Base-by-base conservation (phyloP, 1,139 yeast genomes). In the Pichia sp. region DNA sequence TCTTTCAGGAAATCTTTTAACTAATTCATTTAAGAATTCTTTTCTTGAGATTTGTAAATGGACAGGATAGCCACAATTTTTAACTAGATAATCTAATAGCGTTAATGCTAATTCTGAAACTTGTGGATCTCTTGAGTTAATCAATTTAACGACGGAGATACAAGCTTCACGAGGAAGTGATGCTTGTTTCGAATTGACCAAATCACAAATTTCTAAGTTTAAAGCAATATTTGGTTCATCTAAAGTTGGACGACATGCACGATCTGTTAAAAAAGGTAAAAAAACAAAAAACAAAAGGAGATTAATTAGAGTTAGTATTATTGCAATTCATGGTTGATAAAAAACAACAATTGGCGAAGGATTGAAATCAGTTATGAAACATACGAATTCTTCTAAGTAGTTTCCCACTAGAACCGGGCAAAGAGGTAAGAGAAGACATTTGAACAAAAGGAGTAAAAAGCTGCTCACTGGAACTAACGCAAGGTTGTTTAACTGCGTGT, bases 21-120 rank as follows among this genome's bases (percentile, higher is more conserved):
- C 98, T 58, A 91, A 73, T 57, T 88, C 96, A 62, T 91, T 91
- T 57, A 91, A 70, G 54, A 91, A 91, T 59, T 91, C 98, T 64
- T 91, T 91, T 49, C 97, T 76, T 8, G 96, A 85, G 41, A 91
- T 86, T 65, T 93, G 98, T 42, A 91, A 70, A 51, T 91, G 98
- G 66, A 91, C 80, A 5, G 98, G 96, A 62, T 89, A 93, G 3
- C 98, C 98, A 68, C 99, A 91, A 64, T 91, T 91, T 66, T 91
- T 91, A 41, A 91, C 98, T 54, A 93, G 70, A 46, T 87, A 88
- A 59, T 91, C 99, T 52, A 91, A 74, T 41, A 83, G 48, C 6
- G 55, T 81, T 65, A 62, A 59, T 4, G 80, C 80, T 61, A 76
- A 65, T 57, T 75, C 80, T 14, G 78, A 66, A 22, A 89, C 84